Conservation (phyloP, 2,329 filamentous ascomycete species). For the Parastagonospora nodorum region DNA sequence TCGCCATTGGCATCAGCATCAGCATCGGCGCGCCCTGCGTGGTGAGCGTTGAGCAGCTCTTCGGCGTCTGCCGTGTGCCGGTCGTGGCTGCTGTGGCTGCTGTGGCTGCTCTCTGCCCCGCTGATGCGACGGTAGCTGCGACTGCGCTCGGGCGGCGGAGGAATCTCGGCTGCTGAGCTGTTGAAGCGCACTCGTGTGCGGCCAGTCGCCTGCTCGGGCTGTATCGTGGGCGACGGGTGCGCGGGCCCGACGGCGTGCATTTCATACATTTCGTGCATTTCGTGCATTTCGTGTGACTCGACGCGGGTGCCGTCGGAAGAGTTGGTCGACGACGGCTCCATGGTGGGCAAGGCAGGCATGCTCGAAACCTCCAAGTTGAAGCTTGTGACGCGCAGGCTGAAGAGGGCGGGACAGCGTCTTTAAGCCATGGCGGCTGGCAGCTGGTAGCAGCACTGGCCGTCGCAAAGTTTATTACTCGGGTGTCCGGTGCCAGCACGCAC, state of each 20-base stretch:
- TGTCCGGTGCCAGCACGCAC: neutral
- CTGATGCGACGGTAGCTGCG: slow-evolving; percentile 17
- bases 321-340: slow-evolving; percentile 22
- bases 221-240: slow-evolving; percentile 12
- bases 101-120: slow-evolving; percentile 16
- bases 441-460: neutral
- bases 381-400: too few relatives aligned
- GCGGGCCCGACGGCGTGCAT: slow-evolving; percentile 5
- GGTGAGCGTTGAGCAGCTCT: slow-evolving; percentile 28
- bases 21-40: neutral
- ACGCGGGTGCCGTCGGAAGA: slow-evolving; percentile 14
- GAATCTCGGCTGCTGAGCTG: slow-evolving; percentile 31
- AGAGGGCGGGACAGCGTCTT: neutral
- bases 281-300: slow-evolving; percentile 15
- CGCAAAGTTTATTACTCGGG: neutral
- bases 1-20: neutral
- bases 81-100: slow-evolving; percentile 9
- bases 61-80: slow-evolving; percentile 25
- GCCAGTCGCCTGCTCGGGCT: slow-evolving; percentile 16
- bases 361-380: neutral
- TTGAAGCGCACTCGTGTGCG: slow-evolving; percentile 33
- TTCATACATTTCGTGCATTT: too few relatives aligned
- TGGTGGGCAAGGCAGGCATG: slow-evolving; percentile 2
- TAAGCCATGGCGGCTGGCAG: neutral
- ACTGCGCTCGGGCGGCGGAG: slow-evolving; percentile 8